These are phyloP conservation scores for Hypoxylon sp. DNA, from an alignment of 2,329 filamentous ascomycete species.

Conservation along the genomic window DNA sequence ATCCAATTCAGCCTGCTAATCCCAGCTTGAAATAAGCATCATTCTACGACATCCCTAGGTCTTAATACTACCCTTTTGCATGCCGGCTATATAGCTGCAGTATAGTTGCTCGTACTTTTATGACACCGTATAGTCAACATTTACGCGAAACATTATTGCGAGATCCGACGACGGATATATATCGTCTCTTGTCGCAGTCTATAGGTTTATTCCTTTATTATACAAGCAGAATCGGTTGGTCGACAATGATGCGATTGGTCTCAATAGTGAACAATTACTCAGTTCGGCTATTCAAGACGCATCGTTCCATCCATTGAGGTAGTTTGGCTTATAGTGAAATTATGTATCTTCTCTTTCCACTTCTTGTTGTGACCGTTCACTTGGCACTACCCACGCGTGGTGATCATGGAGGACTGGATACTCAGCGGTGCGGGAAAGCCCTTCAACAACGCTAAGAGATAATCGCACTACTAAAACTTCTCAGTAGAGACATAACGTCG, in stretches of 20 bases:
- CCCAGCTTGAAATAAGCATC: conserved; percentile 7
- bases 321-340: neutral
- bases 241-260: neutral
- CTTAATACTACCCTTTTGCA: conserved; percentile 21
- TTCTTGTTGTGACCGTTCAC: conserved; percentile 8
- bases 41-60: neutral
- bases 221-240: neutral
- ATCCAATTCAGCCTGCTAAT: conserved; percentile 25
- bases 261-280: neutral
- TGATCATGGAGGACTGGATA: neutral
- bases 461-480: conserved; percentile 5
- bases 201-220: neutral
- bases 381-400: neutral
- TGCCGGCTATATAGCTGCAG: conserved; percentile 27
- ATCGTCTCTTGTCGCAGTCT: neutral
- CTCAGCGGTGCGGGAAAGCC: conserved; percentile 6
- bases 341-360: conserved; percentile 13
- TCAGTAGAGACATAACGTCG: neutral
- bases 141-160: neutral
- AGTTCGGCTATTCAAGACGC: no score
- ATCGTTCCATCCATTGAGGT: neutral
- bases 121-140: neutral
- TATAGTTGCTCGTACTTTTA: neutral
- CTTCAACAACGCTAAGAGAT: neutral
- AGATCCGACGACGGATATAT: neutral